Conservation (phyloP, 2,329 filamentous ascomycete species). For the Lithohypha guttulata region DNA sequence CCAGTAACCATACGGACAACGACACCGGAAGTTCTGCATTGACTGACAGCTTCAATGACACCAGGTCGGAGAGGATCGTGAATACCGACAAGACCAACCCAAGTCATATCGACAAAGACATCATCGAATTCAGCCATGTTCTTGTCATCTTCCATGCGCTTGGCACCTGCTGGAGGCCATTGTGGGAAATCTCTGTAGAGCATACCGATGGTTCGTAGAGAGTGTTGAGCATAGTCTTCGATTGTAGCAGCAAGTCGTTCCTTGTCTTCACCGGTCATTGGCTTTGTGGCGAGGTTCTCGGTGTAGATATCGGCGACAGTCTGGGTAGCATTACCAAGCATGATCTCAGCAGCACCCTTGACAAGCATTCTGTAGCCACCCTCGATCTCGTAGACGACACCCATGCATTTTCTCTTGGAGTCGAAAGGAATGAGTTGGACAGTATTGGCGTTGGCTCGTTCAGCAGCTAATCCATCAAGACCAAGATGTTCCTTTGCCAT, state of each 20-base stretch:
- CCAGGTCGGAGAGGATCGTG: slow-evolving; percentile 62
- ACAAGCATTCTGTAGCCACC: slow-evolving; percentile 36
- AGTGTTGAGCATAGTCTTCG: slow-evolving; percentile 39
- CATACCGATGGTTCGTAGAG: slow-evolving; percentile 64
- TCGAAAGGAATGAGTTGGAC: slow-evolving; percentile 66
- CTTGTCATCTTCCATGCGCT: slow-evolving; percentile 48
- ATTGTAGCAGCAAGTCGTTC: slow-evolving; percentile 27
- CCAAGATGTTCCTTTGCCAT: slow-evolving; percentile 57
- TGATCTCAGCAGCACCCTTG: slow-evolving; percentile 39
- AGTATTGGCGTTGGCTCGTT: slow-evolving; percentile 50
- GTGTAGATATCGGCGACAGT: slow-evolving; percentile 24
- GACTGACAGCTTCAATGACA: slow-evolving; percentile 55
- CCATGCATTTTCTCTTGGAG: slow-evolving; percentile 60
- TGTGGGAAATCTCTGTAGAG: slow-evolving; percentile 61
- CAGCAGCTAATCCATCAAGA: slow-evolving; percentile 52
- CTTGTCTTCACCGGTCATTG: slow-evolving; percentile 19
- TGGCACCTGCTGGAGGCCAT: slow-evolving; percentile 53
- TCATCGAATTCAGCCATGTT: slow-evolving; percentile 56
- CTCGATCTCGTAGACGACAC: slow-evolving; percentile 33
- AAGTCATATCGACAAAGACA: slow-evolving; percentile 61
- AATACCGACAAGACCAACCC: slow-evolving; percentile 62
- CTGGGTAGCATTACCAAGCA: slow-evolving; percentile 30
- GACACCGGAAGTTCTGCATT: slow-evolving; percentile 58
- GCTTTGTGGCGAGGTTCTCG: slow-evolving; percentile 20
- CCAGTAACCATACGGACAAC: slow-evolving; percentile 65